Percentiles rank a stretch among this genome's conserved stretches.
phyloP scores from a whole-genome alignment of 2,329 filamentous ascomycete genomes.

The Monilinia fructigena region DNA sequence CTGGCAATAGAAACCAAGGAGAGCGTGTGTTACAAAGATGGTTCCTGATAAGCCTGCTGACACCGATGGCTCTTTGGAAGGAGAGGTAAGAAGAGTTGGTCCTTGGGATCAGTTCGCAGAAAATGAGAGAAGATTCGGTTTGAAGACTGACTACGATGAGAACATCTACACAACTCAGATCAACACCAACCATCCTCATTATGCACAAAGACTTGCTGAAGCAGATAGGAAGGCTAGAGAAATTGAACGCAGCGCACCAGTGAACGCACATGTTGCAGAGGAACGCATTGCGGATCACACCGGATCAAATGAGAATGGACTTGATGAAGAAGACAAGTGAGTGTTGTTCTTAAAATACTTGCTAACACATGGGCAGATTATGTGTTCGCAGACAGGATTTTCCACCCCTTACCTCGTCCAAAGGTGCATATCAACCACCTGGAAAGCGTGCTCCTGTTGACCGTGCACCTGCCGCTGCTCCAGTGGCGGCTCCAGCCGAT shows the following conservation, averaged over 20 bases:
- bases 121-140: conserved; percentile 83
- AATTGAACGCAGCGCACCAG: conserved; percentile 73
- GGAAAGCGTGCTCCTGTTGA: conserved; percentile 77
- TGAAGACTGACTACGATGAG: conserved; percentile 89
- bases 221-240: conserved; percentile 85
- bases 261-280: conserved; percentile 83
- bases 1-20: conserved; percentile 64
- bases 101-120: conserved; percentile 92
- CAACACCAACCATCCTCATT: conserved; percentile 78
- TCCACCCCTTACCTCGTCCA: conserved; percentile 55
- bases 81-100: conserved; percentile 41
- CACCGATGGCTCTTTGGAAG: conserved; percentile 69
- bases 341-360: conserved; percentile 34
- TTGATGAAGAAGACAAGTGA: conserved; percentile 91
- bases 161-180: conserved; percentile 92
- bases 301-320: conserved; percentile 61
- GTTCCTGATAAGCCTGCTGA: conserved; percentile 64
- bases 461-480: conserved; percentile 55
- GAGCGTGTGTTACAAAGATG: conserved; percentile 80
- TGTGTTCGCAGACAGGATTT: conserved; percentile 77
- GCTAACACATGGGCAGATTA: conserved; percentile 61
- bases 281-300: conserved; percentile 74
- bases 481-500: conserved; percentile 1
- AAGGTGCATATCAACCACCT: conserved; percentile 85
- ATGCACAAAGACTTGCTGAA: conserved; percentile 71